Evolutionary conservation across 331 rosid genomes (phyloP).

Genomic region (Ulmus americana): DNA sequence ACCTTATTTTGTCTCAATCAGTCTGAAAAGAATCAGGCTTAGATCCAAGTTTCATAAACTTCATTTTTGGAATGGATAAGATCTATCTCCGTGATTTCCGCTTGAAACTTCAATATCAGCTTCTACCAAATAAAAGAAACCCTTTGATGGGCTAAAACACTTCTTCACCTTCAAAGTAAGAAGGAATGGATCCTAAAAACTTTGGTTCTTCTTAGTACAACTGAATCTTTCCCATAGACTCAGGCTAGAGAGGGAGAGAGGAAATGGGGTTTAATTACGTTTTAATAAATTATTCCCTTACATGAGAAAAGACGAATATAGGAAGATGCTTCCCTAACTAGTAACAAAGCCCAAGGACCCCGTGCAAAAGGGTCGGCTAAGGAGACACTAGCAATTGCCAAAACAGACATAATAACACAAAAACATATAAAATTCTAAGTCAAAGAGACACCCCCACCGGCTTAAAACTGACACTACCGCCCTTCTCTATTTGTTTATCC

Average conservation of each 20-base stretch:
- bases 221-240: conserved; percentile 56
- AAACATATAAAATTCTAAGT: conserved; percentile 42
- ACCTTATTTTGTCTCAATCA: conserved; percentile 77
- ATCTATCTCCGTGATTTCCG: conserved; percentile 21
- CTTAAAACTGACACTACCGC: conserved; percentile 70
- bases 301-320: conserved; percentile 46
- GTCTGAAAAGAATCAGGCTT: conserved; percentile 85
- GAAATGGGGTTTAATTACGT: conserved; percentile 12
- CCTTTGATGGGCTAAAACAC: conserved; percentile 16
- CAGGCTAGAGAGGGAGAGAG: conserved; percentile 33
- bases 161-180: conserved; percentile 19
- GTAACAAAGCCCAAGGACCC: conserved; percentile 53
- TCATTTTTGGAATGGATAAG: conserved; percentile 51
- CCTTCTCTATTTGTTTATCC: conserved; percentile 32
- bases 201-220: conserved; percentile 32
- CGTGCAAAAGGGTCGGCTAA: conserved; percentile 47
- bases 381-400: conserved; percentile 48
- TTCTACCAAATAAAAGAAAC: conserved; percentile 12
- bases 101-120: conserved; percentile 22
- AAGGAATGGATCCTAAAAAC: conserved; percentile 27
- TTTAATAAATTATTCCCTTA: conserved; percentile 29
- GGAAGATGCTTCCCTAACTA: conserved; percentile 62
- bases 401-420: conserved; percentile 24
- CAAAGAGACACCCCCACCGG: conserved; percentile 64
- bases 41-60: conserved; percentile 99